Conservation (phyloP, 1,139 yeast genomes). For the Debaryomycetaceae sp. region DNA sequence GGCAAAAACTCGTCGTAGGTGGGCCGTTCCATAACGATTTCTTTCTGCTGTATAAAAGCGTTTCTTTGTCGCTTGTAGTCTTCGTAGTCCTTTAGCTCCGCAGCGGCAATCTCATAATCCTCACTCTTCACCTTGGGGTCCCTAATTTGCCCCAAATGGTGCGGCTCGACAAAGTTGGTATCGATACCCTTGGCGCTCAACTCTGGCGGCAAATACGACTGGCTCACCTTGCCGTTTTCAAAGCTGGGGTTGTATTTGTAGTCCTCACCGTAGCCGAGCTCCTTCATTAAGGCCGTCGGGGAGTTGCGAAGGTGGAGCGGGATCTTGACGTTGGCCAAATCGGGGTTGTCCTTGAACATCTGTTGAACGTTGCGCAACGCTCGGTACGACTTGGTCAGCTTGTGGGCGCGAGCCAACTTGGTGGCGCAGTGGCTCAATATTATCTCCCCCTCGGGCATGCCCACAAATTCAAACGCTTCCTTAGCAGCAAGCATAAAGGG, state of each 20-base stretch:
- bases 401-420: conserved; percentile 78
- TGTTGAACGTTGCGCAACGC: conserved; percentile 68
- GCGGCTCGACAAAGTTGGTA: conserved; percentile 32
- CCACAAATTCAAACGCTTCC: conserved; percentile 87
- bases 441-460: conserved; percentile 93
- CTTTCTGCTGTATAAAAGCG: background rate
- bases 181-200: conserved; percentile 18
- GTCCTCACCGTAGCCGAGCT: conserved; percentile 76
- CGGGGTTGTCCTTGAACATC: conserved; percentile 55
- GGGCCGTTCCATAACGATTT: conserved; percentile 9
- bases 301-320: conserved; percentile 89
- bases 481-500: conserved; percentile 86
- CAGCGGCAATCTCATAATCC: conserved; percentile 19
- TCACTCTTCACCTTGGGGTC: conserved; percentile 24
- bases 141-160: conserved; percentile 27
- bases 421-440: conserved; percentile 90
- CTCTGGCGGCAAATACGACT: conserved; percentile 63
- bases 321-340: conserved; percentile 58
- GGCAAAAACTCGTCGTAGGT: conserved; percentile 35
- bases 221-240: conserved; percentile 66
- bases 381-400: conserved; percentile 79
- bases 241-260: conserved; percentile 87
- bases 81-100: conserved; percentile 24
- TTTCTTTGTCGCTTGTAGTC: conserved; percentile 19
- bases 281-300: conserved; percentile 86